Base-by-base conservation (phyloP, 257 asterid species). In the Nicotiana paniculata region DNA sequence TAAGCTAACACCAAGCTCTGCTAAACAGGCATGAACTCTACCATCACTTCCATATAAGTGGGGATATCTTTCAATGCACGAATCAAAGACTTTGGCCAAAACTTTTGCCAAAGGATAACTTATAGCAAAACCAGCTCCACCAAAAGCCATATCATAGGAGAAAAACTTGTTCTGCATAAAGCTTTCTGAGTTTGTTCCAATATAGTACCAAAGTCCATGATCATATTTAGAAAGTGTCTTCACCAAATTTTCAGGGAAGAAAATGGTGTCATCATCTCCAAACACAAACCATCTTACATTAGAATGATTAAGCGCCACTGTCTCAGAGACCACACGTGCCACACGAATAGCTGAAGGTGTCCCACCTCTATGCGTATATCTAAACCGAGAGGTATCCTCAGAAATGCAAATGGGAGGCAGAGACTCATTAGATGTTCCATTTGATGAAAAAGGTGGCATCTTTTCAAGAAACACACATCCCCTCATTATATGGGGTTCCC, bases 81-180 rank as follows among this genome's bases (percentile, higher is more conserved):
- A 89, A 85, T 95, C 99, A 1, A 95, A 81, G 10, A 90, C 90
- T 75, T 86, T 84, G 5, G 95, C 93, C 82, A 95, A 80, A 32
- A 88, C 91, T 77, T 81, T 90, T 0, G 98, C 98, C 17, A 93
- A 89, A 53, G 98, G 93, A 76, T 90, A 91, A 88, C 99, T 93
- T n/a, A 93, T 83, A 28, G 99, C 99, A 63, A 95, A 92, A 84
- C 99, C 99, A 11, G 92, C 98, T 53, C 99, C 98, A 3, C 97
- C 99, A 68, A 92, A 95, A 9, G 97, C 98, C 98, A 95, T 93
- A 3, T 87, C 89, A 70, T 79, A 88, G 0, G 99, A 92, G 77
- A 88, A 90, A 11, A 32, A 11, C 77, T 89, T 93, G 28, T 93
- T 95, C 81, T 91, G 94, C 70, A 74, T 75, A 72, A 46, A 89